Base-by-base conservation (phyloP, 2,329 filamentous ascomycete genomes). In the Pseudogymnoascus sp. region DNA sequence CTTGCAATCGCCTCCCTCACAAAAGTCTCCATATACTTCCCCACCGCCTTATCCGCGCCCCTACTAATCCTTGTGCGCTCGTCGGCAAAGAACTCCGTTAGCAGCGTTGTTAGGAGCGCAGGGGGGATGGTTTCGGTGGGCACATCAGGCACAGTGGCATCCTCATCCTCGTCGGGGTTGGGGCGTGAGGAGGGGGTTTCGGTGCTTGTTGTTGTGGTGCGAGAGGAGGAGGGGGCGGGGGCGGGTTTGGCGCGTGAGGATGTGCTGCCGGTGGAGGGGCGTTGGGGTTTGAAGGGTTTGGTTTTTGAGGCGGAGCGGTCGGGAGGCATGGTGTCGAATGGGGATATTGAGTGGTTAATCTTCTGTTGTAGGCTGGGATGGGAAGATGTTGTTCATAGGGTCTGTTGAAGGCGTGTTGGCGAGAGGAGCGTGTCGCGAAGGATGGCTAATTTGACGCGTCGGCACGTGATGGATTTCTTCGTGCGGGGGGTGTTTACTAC, bases 21-120 rank as follows among this genome's bases (percentile, higher is more conserved):
- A 76, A 97, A 97, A 0, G 93, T 84, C 74, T 97, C 91, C 75
- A 97, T 82, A 73, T 97, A 97, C 76, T 88, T 91, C 12, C 86
- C 88, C 63, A 92, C 83, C 1, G 92, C 84, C 5, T 78, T 81
- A 72, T 92, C 90, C 3, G 91, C 91, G 70, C 92, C 89, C 69
- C 84, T 87, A 6, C 87, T 86, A 66, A 96, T 86, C 67, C 88
- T 82, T 23, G 89, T 92, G 58, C 88, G 83, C 64, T 82, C 81
- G 68, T 88, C 77, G 52, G 79, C 80, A 71, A 97, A 96, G 72
- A 89, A 85, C 68, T 92, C 85, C 72, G 95, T 88, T 35, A 97
- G 78, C 3, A 97, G 77, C 36, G 86, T 83, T 8, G 89, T 88
- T 41, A 97, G 76, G 0, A 97, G 79, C 45, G 90, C 86, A 3